These are phyloP conservation scores for Eimeria praecox DNA, from an alignment of 169 alveolate species.

Conservation along the genomic window DNA sequence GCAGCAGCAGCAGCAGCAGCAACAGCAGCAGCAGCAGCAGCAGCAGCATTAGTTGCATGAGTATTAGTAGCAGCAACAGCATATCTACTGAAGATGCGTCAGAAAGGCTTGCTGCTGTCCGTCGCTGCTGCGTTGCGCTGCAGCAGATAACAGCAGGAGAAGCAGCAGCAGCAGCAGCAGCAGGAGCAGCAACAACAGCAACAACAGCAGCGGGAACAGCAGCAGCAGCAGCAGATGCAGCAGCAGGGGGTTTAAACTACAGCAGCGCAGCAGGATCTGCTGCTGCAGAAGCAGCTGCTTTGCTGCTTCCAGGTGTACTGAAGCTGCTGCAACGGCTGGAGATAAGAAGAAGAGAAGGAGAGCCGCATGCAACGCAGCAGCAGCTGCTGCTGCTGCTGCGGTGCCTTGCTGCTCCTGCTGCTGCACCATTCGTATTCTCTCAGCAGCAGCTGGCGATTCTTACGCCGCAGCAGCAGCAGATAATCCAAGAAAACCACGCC, in stretches of 20 bases:
- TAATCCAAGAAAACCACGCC: neutral
- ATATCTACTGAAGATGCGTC: neutral
- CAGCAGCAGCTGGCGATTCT: conserved; percentile 45
- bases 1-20: conserved; percentile 43
- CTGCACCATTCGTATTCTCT: conserved; percentile 29
- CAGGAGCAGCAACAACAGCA: conserved; percentile 58
- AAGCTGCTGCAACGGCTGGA: conserved; percentile 52
- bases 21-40: conserved; percentile 15
- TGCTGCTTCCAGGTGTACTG: conserved; percentile 66
- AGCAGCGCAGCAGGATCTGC: neutral
- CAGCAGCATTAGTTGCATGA: conserved; percentile 11
- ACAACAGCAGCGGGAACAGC: neutral
- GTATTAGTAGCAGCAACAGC: conserved; percentile 6
- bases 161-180: conserved; percentile 22
- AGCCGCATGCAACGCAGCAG: conserved; percentile 63
- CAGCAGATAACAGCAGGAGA: conserved; percentile 56
- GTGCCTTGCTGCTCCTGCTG: conserved; percentile 29
- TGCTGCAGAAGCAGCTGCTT: conserved; percentile 22
- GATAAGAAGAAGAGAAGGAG: conserved; percentile 44
- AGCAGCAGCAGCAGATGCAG: conserved; percentile 57
- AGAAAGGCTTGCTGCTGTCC: conserved; percentile 52
- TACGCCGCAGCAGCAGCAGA: conserved; percentile 31
- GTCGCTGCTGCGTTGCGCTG: conserved; percentile 17
- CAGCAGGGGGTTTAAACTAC: neutral
- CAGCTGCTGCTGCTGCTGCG: conserved; percentile 70